phyloP scores from a whole-genome alignment of 2,329 filamentous ascomycete genomes.

The Epicoccum sorghinum region DNA sequence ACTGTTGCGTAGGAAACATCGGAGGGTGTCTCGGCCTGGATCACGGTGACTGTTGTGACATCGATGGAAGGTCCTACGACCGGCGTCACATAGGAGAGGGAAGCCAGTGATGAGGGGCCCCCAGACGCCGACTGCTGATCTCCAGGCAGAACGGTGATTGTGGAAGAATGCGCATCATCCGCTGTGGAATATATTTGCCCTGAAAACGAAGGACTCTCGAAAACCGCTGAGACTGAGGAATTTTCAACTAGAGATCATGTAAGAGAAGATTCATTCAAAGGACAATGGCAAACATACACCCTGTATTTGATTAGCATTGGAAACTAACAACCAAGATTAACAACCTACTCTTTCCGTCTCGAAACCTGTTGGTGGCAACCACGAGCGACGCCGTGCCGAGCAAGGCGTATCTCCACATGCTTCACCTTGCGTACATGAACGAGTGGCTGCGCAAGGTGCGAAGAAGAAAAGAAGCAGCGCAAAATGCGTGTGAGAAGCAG shows the following conservation, averaged over 20 bases:
- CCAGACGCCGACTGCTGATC: background rate
- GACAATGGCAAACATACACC: conserved; percentile 20
- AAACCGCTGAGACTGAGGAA: conserved; percentile 8
- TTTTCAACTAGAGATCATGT: conserved; percentile 12
- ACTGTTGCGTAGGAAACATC: background rate
- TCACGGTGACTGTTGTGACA: background rate
- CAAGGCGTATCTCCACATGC: conserved; percentile 32
- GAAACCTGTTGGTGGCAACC: conserved; percentile 18
- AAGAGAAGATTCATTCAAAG: background rate
- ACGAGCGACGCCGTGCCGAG: conserved; percentile 23
- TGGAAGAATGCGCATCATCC: conserved; percentile 2
- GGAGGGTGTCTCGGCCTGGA: background rate
- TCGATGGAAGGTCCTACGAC: background rate
- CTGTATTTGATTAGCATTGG: conserved; percentile 12
- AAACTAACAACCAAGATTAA: background rate
- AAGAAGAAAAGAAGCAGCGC: conserved; percentile 17
- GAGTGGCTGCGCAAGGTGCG: conserved; percentile 19
- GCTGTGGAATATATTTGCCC: background rate
- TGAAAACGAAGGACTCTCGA: background rate
- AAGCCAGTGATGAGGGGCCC: background rate
- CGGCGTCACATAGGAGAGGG: background rate
- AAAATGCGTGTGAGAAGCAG: background rate
- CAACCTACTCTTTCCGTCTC: conserved; percentile 26
- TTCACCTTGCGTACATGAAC: conserved; percentile 20
- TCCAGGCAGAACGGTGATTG: background rate